A percentile compares a stretch with the other conserved stretches of the same genome.
Conservation (phyloP, 805 yeast genomes). For the Zygosaccharomyces lentus region DNA sequence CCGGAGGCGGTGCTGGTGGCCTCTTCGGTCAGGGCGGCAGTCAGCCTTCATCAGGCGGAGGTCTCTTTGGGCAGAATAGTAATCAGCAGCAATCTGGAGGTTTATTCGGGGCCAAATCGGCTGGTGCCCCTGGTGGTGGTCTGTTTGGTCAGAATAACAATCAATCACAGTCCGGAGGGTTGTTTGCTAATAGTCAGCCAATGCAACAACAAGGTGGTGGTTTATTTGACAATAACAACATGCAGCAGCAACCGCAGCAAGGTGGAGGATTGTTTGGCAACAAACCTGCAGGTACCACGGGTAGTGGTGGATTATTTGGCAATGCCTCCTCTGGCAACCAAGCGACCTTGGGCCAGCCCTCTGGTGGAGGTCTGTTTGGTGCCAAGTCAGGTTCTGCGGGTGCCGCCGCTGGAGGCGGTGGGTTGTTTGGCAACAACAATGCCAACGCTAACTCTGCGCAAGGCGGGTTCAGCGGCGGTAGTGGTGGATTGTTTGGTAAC, state of each 20-base stretch:
- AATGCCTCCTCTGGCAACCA: slow-evolving; percentile 23
- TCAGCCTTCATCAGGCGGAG: slow-evolving; percentile 25
- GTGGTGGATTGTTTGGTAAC: slow-evolving; percentile 37
- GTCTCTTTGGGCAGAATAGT: slow-evolving; percentile 36
- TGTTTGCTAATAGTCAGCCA: slow-evolving; percentile 34
- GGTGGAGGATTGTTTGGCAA: slow-evolving; percentile 42
- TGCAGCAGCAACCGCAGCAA: slow-evolving; percentile 17
- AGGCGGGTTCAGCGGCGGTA: slow-evolving; percentile 16
- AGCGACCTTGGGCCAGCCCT: slow-evolving; percentile 11
- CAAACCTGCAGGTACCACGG: slow-evolving; percentile 30
- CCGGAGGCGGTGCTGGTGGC: slow-evolving; percentile 19
- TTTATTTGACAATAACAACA: slow-evolving; percentile 29
- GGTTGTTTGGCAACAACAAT: slow-evolving; percentile 39
- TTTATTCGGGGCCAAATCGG: slow-evolving; percentile 30
- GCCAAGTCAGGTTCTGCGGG: slow-evolving; percentile 35
- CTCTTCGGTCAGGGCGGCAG: slow-evolving; percentile 30
- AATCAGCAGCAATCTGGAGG: slow-evolving; percentile 23
- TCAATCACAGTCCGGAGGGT: slow-evolving; percentile 30
- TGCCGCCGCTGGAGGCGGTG: slow-evolving; percentile 31
- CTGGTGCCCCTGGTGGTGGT: slow-evolving; percentile 19
- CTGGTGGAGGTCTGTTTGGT: slow-evolving; percentile 40
- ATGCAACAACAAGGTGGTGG: slow-evolving; percentile 26
- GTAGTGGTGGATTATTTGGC: slow-evolving; percentile 34
- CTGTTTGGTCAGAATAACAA: slow-evolving; percentile 30
- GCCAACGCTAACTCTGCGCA: slow-evolving; percentile 10